phyloP scores from a whole-genome alignment of 768 basidiomycete genomes.

The Mycena olivaceomarginata region DNA sequence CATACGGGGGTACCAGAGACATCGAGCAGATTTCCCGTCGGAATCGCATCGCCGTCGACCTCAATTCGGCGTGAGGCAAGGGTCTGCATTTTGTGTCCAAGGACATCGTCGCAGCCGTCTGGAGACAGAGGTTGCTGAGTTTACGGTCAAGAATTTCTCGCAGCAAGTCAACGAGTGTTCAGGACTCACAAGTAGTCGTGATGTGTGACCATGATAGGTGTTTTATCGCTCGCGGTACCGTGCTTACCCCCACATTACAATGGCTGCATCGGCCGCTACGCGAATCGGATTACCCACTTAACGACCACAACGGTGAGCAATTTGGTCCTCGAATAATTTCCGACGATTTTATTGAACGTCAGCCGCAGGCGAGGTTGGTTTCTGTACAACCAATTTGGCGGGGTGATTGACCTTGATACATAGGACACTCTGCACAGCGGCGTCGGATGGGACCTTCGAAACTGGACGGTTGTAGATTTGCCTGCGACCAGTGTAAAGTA shows the following conservation, averaged over 20 bases:
- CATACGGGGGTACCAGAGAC: conserved; percentile 59
- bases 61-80: conserved; percentile 56
- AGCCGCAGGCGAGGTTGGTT: conserved; percentile 49
- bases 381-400: neutral
- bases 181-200: conserved; percentile 69
- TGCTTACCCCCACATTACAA: conserved; percentile 44
- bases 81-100: conserved; percentile 36
- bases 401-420: conserved; percentile 28
- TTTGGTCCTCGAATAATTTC: neutral
- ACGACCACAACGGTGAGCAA: conserved; percentile 67
- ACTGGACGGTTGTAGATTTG: conserved; percentile 70
- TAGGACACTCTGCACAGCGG: conserved; percentile 75
- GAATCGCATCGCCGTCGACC: conserved; percentile 59
- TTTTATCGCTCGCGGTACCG: conserved; percentile 65
- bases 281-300: conserved; percentile 70
- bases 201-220: conserved; percentile 75
- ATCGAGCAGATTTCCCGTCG: conserved; percentile 47
- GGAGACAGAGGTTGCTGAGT: conserved; percentile 70
- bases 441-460: conserved; percentile 74
- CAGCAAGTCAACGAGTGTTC: neutral
- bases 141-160: neutral
- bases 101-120: conserved; percentile 57
- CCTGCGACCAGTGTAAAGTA: conserved; percentile 70
- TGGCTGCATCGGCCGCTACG: conserved; percentile 67
- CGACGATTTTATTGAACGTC: neutral